Evolutionary conservation across 2,329 filamentous ascomycete genomes (phyloP), one percentile per base, ranked within the genome.

Genomic region (Ustulina deusta): DNA sequence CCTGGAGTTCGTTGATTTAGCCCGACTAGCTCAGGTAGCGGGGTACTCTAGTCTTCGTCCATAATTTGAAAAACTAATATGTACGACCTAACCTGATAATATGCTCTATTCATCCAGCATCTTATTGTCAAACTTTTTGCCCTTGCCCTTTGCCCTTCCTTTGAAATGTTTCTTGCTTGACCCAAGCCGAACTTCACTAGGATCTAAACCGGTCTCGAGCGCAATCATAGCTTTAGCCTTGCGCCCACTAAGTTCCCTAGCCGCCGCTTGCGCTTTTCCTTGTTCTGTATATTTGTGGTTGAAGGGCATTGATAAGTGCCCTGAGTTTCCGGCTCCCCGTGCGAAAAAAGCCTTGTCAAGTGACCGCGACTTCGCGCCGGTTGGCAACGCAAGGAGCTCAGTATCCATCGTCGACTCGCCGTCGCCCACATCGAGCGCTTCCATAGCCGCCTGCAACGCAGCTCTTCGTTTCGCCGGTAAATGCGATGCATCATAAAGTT

Each of bases 101-200:
- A 22, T 22, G 22, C 29, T 34, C 79, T 78, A 74, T 83, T 82
- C 71, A 79, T 81, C 54, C 32, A 76, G 48, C 72, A 74, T 73
- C 58, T 75, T 77, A 55, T 77, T 78, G 40, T 77, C 79, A 51
- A 78, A 78, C 74, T 82, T 84, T 77, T 86, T 87, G 68, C 84
- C 83, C 77, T 88, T 91, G 67, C 84, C 86, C 79, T 85, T 89
- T 70, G 88, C 86, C 46, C 89, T 89, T n/a, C 88, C 91, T 83
- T 97, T 97, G 81, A 93, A 96, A 81, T 99, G 96, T 84, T 97
- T 98, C 88, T 99, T 99, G 65, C 90, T 87, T 59, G 84, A 84
- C 65, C 84, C 84, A 65, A 86, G 75, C 79, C 85, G 83, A 72
- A 96, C 82, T 65, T 97, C 95, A 67, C 90, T 91, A 0, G 92